A percentile compares a stretch with the other conserved stretches of the same genome.
phyloP scores from a whole-genome alignment of 73 alveolate genomes.

The Paramecium sonneborni region DNA sequence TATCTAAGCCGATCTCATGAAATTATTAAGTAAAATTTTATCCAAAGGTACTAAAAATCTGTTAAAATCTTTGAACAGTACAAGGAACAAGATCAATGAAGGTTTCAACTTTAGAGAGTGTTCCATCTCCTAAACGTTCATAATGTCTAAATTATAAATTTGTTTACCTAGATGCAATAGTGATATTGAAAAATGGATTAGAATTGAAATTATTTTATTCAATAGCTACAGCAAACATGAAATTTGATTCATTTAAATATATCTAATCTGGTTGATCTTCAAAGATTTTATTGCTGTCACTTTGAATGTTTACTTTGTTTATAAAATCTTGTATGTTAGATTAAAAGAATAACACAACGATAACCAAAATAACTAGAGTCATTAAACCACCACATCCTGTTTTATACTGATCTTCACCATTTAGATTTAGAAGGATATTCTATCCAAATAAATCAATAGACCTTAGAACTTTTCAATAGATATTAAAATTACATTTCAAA shows the following conservation, averaged over 20 bases:
- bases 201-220: background rate
- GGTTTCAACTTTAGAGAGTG: background rate
- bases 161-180: background rate
- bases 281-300: background rate
- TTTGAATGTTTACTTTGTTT: background rate
- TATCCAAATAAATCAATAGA: background rate
- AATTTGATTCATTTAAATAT: background rate
- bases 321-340: background rate
- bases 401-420: constrained; percentile 28
- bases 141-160: background rate
- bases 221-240: constrained; percentile 22
- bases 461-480: background rate
- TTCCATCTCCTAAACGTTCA: background rate
- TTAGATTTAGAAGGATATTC: background rate
- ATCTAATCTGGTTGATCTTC: background rate
- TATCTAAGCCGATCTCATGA: background rate
- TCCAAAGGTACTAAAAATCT: background rate
- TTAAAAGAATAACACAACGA: constrained; percentile 23
- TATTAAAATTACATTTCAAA: background rate
- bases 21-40: background rate
- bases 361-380: background rate
- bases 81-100: constrained; percentile 17
- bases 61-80: background rate
- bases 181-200: background rate
- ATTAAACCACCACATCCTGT: constrained; percentile 19